These are phyloP conservation scores for Manihot esculenta DNA, from an alignment of 441 rosid genomes.

Conservation along the genomic window DNA sequence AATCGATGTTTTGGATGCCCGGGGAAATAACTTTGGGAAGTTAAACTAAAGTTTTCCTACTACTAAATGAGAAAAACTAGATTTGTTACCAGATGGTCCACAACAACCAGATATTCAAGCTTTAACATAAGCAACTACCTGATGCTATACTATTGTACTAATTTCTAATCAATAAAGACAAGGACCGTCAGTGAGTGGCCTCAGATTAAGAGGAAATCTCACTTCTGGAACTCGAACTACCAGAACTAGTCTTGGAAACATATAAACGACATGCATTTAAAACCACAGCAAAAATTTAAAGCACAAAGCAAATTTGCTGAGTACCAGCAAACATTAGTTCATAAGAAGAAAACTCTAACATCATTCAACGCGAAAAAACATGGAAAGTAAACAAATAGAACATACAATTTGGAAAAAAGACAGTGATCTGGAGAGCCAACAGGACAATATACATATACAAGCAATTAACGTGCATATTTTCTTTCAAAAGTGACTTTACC, in stretches of 20 bases:
- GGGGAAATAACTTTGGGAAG: background rate
- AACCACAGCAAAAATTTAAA: background rate
- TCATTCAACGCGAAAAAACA: background rate
- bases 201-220: background rate
- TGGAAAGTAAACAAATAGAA: background rate
- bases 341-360: background rate
- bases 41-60: background rate
- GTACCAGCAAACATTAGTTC: background rate
- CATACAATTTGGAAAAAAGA: background rate
- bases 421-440: background rate
- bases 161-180: background rate
- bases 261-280: background rate
- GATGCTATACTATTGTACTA: background rate
- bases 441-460: background rate
- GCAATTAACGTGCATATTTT: background rate
- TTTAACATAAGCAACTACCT: background rate
- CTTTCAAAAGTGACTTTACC: conserved; percentile 6
- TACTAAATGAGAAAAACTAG: background rate
- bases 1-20: background rate
- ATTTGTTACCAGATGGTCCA: background rate
- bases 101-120: background rate
- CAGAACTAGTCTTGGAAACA: background rate
- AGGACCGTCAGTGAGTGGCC: background rate
- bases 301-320: background rate
- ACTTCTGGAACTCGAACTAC: conserved; percentile 6